Evolutionary conservation across 805 yeast species (phyloP), one percentile per base, ranked within the genome.

Genomic region (Yarrowia porcina): DNA sequence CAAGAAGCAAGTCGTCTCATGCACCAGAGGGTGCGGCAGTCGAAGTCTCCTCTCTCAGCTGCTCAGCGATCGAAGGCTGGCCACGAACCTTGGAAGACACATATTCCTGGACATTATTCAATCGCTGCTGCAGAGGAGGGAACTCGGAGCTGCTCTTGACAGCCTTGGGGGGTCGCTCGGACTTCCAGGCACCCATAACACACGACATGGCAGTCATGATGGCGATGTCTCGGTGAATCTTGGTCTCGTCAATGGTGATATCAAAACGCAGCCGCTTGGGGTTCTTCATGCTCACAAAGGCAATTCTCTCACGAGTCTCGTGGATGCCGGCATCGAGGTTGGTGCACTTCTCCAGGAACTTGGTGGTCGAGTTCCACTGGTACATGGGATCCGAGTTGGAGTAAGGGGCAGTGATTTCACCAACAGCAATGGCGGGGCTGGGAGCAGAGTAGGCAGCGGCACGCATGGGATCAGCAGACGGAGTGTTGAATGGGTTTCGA

Each of bases 41-140:
- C 4, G 59, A n/a, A 13, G 44, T 6, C 12, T 25, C 59, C 25
- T 52, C 59, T 2, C 33, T 15, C 33, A 36, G 8, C 32, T 52
- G 59, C 33, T 52, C 44, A 27, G 59, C 33, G 44, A 52, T 8
- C 8, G 42, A 35, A 3, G 59, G 44, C 25, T 52, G 59, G 11
- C 59, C 59, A 52, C 59, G 59, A 25, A 52, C 44, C 44, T 36
- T 52, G 59, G 59, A 52, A 17, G 59, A 52, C 59, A 52, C 59
- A 52, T 36, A 52, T 33, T 52, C 59, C 21, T 52, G 59, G 44
- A 52, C 59, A 17, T 36, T 21, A 20, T 35, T 52, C 35, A 52
- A 18, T 52, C 59, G 42, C 44, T 52, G 59, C 12, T 52, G 59
- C 33, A 52, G 33, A 25, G 59, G 59, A 10, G 28, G 20, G 33